phyloP scores from a whole-genome alignment of 768 basidiomycete genomes.

The Candolleomyces eurysporus region DNA sequence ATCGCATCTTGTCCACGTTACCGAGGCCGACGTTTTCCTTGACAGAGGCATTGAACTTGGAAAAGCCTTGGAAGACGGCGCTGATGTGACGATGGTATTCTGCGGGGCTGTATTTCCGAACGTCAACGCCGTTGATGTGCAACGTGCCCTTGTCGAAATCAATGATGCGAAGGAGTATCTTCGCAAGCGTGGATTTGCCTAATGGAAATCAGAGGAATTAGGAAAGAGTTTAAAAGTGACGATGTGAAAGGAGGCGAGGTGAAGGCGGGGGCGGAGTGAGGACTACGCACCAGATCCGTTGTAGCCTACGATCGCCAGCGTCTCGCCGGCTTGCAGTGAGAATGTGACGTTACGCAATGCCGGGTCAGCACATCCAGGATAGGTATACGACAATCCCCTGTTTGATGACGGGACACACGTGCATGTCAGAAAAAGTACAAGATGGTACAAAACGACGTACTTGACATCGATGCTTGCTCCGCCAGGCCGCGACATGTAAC shows the following conservation, averaged over 20 bases:
- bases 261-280: not conserved
- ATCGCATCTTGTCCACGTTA: conserved; percentile 59
- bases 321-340: conserved; percentile 70
- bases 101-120: conserved; percentile 59
- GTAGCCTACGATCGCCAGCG: conserved; percentile 81
- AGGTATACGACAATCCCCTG: conserved; percentile 62
- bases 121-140: conserved; percentile 66
- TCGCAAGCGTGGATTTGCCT: conserved; percentile 89
- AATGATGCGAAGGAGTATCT: conserved; percentile 73
- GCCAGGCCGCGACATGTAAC: conserved; percentile 43
- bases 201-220: conserved; percentile 12
- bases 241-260: conserved; percentile 1
- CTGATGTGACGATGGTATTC: conserved; percentile 75
- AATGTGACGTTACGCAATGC: conserved; percentile 71
- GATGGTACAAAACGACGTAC: conserved; percentile 34
- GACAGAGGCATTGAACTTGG: conserved; percentile 73
- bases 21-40: conserved; percentile 88
- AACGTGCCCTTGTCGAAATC: conserved; percentile 74
- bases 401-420: not conserved
- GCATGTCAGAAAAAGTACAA: not conserved
- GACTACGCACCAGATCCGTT: conserved; percentile 71
- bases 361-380: conserved; percentile 70
- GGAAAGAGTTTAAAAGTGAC: conserved; percentile 10
- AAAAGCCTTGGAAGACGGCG: conserved; percentile 86
- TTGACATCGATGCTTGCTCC: conserved; percentile 74